Percentiles rank a stretch among this genome's conserved stretches.
Conservation (phyloP, 495 filamentous ascomycete genomes). For the Lineolata rhizophorae region DNA sequence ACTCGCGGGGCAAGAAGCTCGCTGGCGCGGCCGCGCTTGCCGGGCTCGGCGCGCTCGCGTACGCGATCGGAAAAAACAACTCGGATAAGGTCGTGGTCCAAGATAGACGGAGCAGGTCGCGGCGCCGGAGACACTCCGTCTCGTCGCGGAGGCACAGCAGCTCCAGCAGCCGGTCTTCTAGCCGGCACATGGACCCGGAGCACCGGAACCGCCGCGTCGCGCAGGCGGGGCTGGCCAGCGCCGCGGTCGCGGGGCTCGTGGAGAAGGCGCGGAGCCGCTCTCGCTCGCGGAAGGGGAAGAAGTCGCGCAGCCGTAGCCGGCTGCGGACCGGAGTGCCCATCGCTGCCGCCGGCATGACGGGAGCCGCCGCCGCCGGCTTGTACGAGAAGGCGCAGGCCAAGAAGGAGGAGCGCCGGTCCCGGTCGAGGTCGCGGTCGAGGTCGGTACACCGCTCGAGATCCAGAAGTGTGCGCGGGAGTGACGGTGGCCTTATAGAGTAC, state of each 20-base stretch:
- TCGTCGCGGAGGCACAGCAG: constrained; percentile 14
- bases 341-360: constrained; percentile 53
- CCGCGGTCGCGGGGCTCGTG: constrained; percentile 54
- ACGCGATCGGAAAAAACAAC: constrained; percentile 36
- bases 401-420: constrained; percentile 32
- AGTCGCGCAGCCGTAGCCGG: constrained; percentile 35
- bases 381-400: constrained; percentile 58
- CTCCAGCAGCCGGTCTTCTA: constrained; percentile 12
- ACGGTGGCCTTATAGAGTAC: constrained; percentile 64
- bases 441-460: constrained; percentile 26
- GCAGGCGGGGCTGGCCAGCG: constrained; percentile 56
- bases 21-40: constrained; percentile 67
- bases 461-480: constrained; percentile 30
- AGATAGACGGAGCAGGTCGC: constrained; percentile 44
- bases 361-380: constrained; percentile 56
- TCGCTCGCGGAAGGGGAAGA: constrained; percentile 29
- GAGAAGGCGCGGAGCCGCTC: constrained; percentile 57
- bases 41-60: constrained; percentile 24
- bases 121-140: constrained; percentile 34
- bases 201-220: constrained; percentile 49
- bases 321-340: constrained; percentile 39
- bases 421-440: constrained; percentile 20
- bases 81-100: constrained; percentile 33
- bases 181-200: constrained; percentile 27
- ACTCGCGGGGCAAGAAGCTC: constrained; percentile 31